Evolutionary conservation across 2,329 filamentous ascomycete genomes (phyloP).

Genomic region (Aspergillus sp.): DNA sequence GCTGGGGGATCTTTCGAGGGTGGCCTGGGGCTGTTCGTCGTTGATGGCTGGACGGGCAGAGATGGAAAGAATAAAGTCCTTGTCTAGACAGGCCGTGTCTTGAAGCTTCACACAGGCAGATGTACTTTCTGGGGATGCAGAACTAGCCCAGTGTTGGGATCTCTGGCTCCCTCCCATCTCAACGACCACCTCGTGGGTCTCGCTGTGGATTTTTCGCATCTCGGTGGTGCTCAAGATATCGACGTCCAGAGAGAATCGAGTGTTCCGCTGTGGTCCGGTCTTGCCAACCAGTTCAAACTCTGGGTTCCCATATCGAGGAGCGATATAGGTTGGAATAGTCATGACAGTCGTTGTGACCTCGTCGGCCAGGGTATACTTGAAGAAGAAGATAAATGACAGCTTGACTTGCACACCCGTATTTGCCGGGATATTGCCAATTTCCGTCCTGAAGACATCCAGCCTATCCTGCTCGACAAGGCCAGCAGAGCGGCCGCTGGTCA

Average conservation of each 20-base stretch:
- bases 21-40: not conserved
- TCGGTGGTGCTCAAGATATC: not conserved
- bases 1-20: not conserved
- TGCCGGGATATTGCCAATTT: slow-evolving; percentile 18
- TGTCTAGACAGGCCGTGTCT: not conserved
- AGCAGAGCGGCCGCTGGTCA: not conserved
- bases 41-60: not conserved
- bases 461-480: slow-evolving; percentile 5
- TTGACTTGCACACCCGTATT: slow-evolving; percentile 13
- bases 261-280: not conserved
- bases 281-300: not conserved
- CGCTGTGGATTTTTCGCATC: slow-evolving; percentile 4
- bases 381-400: slow-evolving; percentile 11
- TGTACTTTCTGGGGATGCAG: not conserved
- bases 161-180: not conserved
- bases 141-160: not conserved
- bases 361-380: slow-evolving; percentile 7
- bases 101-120: not conserved
- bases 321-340: slow-evolving; percentile 18
- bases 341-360: slow-evolving; percentile 14
- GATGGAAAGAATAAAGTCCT: not conserved
- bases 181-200: not conserved
- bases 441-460: slow-evolving; percentile 18
- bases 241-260: not conserved
- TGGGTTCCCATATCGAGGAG: slow-evolving; percentile 15